Conservation (phyloP, 2,329 filamentous ascomycete genomes). For the Atkinsonella texensis region DNA sequence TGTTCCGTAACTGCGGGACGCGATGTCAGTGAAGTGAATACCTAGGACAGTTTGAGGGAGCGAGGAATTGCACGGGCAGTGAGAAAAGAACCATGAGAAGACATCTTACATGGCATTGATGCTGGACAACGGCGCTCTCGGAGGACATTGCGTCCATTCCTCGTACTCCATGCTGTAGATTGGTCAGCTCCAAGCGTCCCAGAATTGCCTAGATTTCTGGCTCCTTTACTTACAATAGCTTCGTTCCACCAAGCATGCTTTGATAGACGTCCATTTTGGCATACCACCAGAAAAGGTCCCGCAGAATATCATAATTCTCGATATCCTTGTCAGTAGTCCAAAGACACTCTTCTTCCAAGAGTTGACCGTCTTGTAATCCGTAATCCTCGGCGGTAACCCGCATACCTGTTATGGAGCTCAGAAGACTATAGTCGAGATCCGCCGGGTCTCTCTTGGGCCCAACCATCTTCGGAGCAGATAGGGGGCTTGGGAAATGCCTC, state of each 20-base stretch:
- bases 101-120: slow-evolving; percentile 55
- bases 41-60: slow-evolving; percentile 13
- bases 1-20: slow-evolving; percentile 58
- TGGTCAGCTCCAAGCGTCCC: slow-evolving; percentile 11
- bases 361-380: slow-evolving; percentile 20
- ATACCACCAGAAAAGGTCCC: slow-evolving; percentile 94
- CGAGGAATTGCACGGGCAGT: background rate
- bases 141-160: slow-evolving; percentile 77
- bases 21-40: background rate
- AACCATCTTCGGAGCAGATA: background rate
- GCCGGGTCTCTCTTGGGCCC: slow-evolving; percentile 18
- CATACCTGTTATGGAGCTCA: slow-evolving; percentile 29
- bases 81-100: background rate
- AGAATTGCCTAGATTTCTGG: background rate
- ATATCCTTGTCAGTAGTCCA: slow-evolving; percentile 49
- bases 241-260: slow-evolving; percentile 75
- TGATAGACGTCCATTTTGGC: slow-evolving; percentile 90
- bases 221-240: slow-evolving; percentile 51
- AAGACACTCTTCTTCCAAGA: slow-evolving; percentile 12
- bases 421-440: slow-evolving; percentile 29
- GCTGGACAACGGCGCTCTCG: slow-evolving; percentile 66
- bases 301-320: slow-evolving; percentile 65
- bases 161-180: slow-evolving; percentile 59
- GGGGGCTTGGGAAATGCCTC: slow-evolving; percentile 13
- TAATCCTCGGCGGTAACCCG: slow-evolving; percentile 26